Evolutionary conservation across 2,329 filamentous ascomycete species (phyloP).

Genomic region (Fusarium continuum): DNA sequence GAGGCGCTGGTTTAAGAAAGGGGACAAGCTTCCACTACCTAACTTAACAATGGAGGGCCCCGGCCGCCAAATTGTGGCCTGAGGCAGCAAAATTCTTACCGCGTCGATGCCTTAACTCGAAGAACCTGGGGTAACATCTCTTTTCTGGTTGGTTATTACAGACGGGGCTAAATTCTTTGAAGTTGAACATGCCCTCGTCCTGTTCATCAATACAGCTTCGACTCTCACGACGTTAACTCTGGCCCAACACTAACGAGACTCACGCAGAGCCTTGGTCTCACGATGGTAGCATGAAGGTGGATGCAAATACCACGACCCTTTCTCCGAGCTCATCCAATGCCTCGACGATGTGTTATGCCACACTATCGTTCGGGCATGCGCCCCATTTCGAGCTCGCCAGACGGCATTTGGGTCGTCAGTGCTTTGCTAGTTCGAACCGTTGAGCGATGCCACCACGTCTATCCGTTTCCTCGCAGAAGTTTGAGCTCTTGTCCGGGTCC

Average conservation of each 20-base stretch:
- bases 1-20: conserved; percentile 4
- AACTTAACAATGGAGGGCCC: neutral
- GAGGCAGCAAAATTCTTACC: conserved; percentile 18
- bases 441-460: conserved; percentile 44
- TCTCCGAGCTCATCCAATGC: conserved; percentile 41
- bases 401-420: conserved; percentile 48
- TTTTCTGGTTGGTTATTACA: conserved; percentile 21
- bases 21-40: neutral
- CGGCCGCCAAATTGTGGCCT: neutral
- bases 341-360: conserved; percentile 42
- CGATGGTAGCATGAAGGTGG: conserved; percentile 17
- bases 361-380: conserved; percentile 40
- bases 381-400: conserved; percentile 26
- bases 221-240: neutral
- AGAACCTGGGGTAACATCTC: conserved; percentile 23
- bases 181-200: conserved; percentile 6
- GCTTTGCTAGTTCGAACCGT: conserved; percentile 46
- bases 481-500: conserved; percentile 61
- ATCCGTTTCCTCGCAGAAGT: conserved; percentile 37
- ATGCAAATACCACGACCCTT: neutral
- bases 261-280: neutral
- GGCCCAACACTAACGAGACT: neutral
- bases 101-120: neutral
- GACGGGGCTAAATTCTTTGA: conserved; percentile 6
- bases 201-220: neutral